Conservation (phyloP, 495 filamentous ascomycete species). For the Aspergillus sparsus region DNA sequence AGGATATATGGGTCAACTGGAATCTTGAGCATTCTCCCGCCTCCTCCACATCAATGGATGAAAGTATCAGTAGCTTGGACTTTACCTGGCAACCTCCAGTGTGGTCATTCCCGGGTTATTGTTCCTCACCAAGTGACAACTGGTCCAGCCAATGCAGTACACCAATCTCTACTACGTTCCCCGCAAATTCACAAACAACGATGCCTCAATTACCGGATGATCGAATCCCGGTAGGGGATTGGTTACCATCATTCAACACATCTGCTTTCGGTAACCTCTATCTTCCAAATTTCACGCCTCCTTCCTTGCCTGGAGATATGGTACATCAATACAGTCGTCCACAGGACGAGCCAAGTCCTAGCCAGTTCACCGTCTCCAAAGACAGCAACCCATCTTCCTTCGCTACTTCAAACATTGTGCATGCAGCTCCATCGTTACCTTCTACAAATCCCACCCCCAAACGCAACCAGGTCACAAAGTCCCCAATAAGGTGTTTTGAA, state of each 20-base stretch:
- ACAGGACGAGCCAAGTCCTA: neutral
- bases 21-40: neutral
- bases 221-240: neutral
- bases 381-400: slow-evolving; percentile 6
- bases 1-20: slow-evolving; percentile 13
- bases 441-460: neutral
- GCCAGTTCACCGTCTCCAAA: neutral
- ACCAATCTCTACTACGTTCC: slow-evolving; percentile 7
- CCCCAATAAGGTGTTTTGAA: slow-evolving; percentile 16
- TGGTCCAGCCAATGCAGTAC: slow-evolving; percentile 11
- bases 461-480: slow-evolving; percentile 2
- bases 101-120: neutral
- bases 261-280: neutral
- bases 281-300: neutral
- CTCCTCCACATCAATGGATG: neutral
- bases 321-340: neutral
- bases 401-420: neutral
- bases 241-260: neutral
- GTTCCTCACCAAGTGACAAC: slow-evolving; percentile 5
- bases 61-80: neutral
- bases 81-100: slow-evolving; percentile 8
- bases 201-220: neutral
- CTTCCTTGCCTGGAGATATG: neutral
- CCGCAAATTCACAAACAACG: neutral
- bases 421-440: neutral